Percentiles rank a stretch among this genome's conserved stretches.
These are phyloP conservation scores for Trichoderma polysporum DNA, from an alignment of 2,329 filamentous ascomycete genomes.

Conservation along the genomic window DNA sequence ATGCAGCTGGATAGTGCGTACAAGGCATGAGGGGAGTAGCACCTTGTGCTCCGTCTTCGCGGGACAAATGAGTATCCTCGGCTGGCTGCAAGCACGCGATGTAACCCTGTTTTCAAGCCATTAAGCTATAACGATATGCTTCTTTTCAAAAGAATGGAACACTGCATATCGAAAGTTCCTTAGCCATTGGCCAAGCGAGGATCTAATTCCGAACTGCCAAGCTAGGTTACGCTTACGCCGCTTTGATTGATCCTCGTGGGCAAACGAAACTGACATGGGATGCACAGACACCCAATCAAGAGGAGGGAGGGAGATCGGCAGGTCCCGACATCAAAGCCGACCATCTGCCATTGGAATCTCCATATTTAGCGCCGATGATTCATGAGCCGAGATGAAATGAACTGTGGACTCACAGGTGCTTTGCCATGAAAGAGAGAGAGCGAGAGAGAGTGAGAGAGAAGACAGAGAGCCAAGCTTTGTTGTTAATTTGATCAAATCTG, in stretches of 20 bases:
- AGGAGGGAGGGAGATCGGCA: constrained; percentile 1
- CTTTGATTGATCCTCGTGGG: background rate
- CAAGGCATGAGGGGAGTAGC: background rate
- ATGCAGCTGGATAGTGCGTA: background rate
- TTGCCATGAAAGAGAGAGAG: background rate
- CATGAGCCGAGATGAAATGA: constrained; percentile 6
- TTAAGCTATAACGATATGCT: background rate
- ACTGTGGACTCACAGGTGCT: background rate
- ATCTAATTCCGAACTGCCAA: background rate
- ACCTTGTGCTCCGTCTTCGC: background rate
- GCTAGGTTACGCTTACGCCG: background rate
- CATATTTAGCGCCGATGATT: background rate
- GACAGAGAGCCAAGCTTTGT: no score
- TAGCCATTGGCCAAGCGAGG: background rate
- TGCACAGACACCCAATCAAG: background rate
- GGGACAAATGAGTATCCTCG: background rate
- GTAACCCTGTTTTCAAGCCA: background rate
- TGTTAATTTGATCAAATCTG: background rate
- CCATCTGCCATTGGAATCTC: background rate
- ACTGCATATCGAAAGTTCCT: background rate
- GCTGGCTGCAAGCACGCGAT: background rate
- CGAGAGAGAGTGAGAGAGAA: background rate
- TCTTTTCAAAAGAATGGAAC: background rate
- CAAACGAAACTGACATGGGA: background rate
- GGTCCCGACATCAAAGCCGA: background rate